Base-by-base conservation (phyloP, 2,329 filamentous ascomycete genomes). In the Allantophomopsis cytisporea region DNA sequence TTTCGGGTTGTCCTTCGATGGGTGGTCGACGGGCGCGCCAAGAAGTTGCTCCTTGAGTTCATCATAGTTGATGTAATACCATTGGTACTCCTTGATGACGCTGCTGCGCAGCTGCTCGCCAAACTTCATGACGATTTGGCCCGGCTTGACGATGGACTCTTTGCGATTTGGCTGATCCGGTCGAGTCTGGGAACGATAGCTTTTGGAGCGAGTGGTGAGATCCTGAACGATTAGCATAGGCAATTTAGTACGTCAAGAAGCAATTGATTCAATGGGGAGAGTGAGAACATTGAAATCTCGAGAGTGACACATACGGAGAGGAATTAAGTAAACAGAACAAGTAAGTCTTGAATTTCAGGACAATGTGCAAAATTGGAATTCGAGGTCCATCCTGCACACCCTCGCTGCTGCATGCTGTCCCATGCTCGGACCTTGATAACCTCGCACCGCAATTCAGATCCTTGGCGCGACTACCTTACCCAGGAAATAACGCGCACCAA, bases 51-150 rank as follows among this genome's bases (percentile, higher is more conserved):
- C 70, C 66, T 98, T 98, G 37, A 98, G 74, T 48, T 81, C 84
- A 59, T 95, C 88, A 65, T 98, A 98, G 64, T 86, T 83, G 63
- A 98, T 95, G 66, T 98, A 98, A 68, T 94, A 86, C 80, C 88
- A 94, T 60, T 88, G 80, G 66, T 93, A 98, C 65, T 96, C 88
- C 68, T 84, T 87, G 63, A 96, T 94, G 56, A 94, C 74, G 58
- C 88, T 95, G 54, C 86, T 89, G 48, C 86, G 86, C 55, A 98
- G 78, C 71, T 98, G 88, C 64, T 95, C 85, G 60, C 91, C 91
- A 70, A 96, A 98, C 71, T 80, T 80, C 76, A 80, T 80, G 65
- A 73, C 65, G 63, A 76, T 57, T 47, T 68, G 58, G 43, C 71
- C 71, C 35, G 69, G 72, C 28, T 57, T 55, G 46, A 41, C 36